These are phyloP conservation scores for Russula emetica DNA, from an alignment of 768 basidiomycete species.

Conservation along the genomic window DNA sequence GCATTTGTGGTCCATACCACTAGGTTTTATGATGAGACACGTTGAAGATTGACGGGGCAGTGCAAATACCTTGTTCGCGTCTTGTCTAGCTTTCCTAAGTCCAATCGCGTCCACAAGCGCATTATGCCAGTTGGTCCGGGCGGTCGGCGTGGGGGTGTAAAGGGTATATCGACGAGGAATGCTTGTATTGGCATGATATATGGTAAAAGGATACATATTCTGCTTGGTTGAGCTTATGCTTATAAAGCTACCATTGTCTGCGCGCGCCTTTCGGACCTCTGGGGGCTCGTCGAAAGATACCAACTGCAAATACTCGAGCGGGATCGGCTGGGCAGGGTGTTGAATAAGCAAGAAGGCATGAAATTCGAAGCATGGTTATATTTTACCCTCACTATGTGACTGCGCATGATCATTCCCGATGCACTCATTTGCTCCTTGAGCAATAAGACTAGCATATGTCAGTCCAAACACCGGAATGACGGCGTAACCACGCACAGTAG, in stretches of 20 bases:
- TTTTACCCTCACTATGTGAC: slow-evolving; percentile 66
- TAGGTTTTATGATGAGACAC: slow-evolving; percentile 31
- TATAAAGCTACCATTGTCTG: slow-evolving; percentile 56
- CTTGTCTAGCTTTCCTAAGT: slow-evolving; percentile 59
- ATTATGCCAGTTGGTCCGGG: slow-evolving; percentile 60
- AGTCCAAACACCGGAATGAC: background rate
- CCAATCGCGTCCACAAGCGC: slow-evolving; percentile 58
- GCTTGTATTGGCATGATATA: slow-evolving; percentile 64
- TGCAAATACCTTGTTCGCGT: slow-evolving; percentile 62
- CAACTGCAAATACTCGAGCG: slow-evolving; percentile 71
- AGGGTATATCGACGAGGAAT: slow-evolving; percentile 64
- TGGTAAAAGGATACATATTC: slow-evolving; percentile 68
- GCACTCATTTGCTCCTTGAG: slow-evolving; percentile 55
- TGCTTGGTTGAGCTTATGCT: slow-evolving; percentile 49
- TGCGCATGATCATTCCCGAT: slow-evolving; percentile 46
- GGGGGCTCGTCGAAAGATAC: slow-evolving; percentile 56
- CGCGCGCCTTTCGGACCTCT: slow-evolving; percentile 60
- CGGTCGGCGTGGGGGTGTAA: slow-evolving; percentile 53
- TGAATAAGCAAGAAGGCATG: slow-evolving; percentile 14
- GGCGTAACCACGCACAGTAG: slow-evolving; percentile 50
- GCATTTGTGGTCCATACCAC: slow-evolving; percentile 60
- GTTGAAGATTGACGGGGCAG: background rate
- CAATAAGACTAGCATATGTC: slow-evolving; percentile 49
- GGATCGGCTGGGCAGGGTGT: slow-evolving; percentile 57
- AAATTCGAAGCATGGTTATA: background rate